Percentiles rank a stretch among this genome's conserved stretches.
Conservation (phyloP, 495 filamentous ascomycete genomes). For the Annulohypoxylon nitens region DNA sequence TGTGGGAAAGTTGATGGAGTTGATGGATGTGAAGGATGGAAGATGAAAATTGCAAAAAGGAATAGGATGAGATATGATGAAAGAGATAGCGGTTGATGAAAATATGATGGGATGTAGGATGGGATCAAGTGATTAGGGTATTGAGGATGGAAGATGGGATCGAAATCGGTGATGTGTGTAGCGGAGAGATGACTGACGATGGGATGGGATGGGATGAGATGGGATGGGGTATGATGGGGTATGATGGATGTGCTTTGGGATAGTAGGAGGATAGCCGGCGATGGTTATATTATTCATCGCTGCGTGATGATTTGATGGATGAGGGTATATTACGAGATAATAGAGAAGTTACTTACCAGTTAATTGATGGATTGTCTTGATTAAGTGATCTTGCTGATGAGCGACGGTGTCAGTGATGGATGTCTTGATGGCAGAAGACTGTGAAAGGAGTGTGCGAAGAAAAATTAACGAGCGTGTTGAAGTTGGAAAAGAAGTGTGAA, state of each 20-base stretch:
- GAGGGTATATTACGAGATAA: not conserved
- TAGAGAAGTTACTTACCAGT: conserved; percentile 3
- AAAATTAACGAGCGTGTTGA: conserved; percentile 8
- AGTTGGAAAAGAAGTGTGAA: not conserved
- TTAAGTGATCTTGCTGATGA: not conserved
- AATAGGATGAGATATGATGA: not conserved
- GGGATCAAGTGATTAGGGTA: not conserved
- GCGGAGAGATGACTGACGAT: not conserved
- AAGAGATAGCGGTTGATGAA: no score
- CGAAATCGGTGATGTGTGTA: not conserved
- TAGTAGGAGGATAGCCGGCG: not conserved
- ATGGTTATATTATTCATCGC: not conserved
- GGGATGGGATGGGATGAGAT: not conserved
- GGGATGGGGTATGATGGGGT: not conserved
- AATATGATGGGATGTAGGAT: not conserved
- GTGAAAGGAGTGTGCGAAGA: not conserved
- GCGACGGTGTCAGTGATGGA: not conserved
- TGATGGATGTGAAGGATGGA: not conserved
- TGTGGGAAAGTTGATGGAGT: no score
- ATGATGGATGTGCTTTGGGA: not conserved
- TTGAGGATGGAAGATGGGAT: not conserved
- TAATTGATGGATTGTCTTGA: not conserved
- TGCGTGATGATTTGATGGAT: not conserved
- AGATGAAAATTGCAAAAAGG: not conserved
- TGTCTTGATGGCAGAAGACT: not conserved